Evolutionary conservation across 1,284 basidiomycete genomes (phyloP).

Genomic region (Puccinia brachypodii): DNA sequence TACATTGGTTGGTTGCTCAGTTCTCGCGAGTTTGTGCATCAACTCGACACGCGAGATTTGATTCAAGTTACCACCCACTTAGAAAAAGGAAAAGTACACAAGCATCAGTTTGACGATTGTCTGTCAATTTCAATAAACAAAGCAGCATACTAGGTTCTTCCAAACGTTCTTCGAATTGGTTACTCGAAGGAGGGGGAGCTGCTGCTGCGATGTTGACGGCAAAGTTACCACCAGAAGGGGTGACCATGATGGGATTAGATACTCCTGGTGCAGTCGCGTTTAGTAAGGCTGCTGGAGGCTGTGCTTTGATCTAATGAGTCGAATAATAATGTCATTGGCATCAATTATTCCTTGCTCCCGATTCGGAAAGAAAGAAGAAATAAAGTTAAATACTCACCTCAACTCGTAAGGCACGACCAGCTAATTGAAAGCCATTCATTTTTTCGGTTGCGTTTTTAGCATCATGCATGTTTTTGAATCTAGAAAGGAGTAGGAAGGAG

Average conservation of each 20-base stretch:
- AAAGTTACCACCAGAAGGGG: conserved; percentile 59
- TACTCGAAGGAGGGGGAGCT: conserved; percentile 76
- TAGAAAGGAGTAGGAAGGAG: conserved; percentile 55
- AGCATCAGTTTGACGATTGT: background rate
- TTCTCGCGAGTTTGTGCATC: conserved; percentile 98
- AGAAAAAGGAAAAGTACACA: conserved; percentile 24
- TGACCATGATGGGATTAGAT: conserved; percentile 21
- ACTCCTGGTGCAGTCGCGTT: conserved; percentile 42
- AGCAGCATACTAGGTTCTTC: conserved; percentile 51
- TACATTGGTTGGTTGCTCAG: conserved; percentile 63
- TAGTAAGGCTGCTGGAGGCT: conserved; percentile 39
- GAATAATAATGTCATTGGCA: no score
- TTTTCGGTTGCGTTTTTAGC: conserved; percentile 94
- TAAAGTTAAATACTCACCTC: conserved; percentile 9
- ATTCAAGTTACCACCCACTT: conserved; percentile 72
- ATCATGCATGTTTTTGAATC: conserved; percentile 82
- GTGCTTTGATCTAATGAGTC: conserved; percentile 49
- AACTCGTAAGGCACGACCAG: conserved; percentile 76
- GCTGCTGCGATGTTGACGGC: no score
- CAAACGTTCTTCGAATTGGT: conserved; percentile 59
- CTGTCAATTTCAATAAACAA: no score
- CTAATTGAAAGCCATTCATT: conserved; percentile 97
- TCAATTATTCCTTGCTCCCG: no score
- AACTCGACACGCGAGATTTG: conserved; percentile 92
- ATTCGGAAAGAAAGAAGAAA: background rate